Percentiles rank a stretch among this genome's conserved stretches.
phyloP scores from a whole-genome alignment of 2,329 filamentous ascomycete genomes.

The Pseudogymnoascus pannorum region DNA sequence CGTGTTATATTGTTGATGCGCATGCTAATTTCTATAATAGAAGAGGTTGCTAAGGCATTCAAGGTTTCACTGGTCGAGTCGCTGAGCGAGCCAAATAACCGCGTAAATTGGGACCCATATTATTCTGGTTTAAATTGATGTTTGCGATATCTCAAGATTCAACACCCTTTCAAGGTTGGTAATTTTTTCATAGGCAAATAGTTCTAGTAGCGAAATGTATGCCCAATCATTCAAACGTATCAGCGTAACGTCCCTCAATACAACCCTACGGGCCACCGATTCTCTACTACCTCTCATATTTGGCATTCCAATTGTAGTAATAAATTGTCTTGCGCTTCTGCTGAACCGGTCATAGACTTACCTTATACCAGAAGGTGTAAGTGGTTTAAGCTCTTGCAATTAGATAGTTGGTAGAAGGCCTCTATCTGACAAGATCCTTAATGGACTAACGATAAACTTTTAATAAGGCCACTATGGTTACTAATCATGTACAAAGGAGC shows the following conservation, averaged over 20 bases:
- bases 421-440: not conserved
- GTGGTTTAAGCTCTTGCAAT: not conserved
- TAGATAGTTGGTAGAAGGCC: not conserved
- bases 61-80: not conserved
- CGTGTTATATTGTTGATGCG: not conserved
- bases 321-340: not conserved
- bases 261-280: not conserved
- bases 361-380: not conserved
- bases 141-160: not conserved
- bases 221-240: not conserved
- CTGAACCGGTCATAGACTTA: not conserved
- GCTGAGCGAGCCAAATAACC: not conserved
- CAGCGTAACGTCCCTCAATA: not conserved
- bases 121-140: not conserved
- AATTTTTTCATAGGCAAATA: not conserved
- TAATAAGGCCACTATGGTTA: not conserved
- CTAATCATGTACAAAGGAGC: not conserved
- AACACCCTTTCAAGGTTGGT: not conserved
- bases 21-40: not conserved
- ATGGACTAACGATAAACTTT: not conserved
- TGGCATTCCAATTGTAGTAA: not conserved
- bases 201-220: not conserved
- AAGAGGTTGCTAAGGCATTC: constrained; percentile 6
- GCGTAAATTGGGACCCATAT: not conserved
- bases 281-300: not conserved